Conservation (phyloP, 139 green algal species). For the Limnomonas spitsbergensis region DNA sequence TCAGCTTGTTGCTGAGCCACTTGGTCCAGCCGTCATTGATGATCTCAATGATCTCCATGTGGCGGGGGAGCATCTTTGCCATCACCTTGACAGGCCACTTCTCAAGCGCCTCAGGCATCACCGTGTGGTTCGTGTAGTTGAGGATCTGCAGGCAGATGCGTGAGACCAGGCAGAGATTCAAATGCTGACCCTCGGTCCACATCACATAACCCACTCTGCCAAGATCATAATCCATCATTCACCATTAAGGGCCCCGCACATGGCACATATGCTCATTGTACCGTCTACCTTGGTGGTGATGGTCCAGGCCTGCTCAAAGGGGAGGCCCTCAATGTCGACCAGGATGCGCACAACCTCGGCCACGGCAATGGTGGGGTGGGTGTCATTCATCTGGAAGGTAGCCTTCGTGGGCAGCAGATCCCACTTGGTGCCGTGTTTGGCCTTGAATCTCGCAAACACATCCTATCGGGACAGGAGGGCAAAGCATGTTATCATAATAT, state of each 20-base stretch:
- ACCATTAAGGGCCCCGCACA: too few species aligned
- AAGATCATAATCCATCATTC: not conserved
- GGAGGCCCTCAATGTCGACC: slow-evolving; percentile 88
- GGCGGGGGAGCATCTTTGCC: slow-evolving; percentile 90
- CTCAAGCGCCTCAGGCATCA: slow-evolving; percentile 98
- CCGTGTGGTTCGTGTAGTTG: slow-evolving; percentile 99
- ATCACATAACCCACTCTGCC: too few species aligned
- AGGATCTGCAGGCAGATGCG: slow-evolving; percentile 47
- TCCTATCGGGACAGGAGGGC: too few species aligned
- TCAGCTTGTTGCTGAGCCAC: slow-evolving; percentile 48
- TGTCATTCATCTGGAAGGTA: slow-evolving; percentile 97
- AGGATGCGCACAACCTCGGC: slow-evolving; percentile 96
- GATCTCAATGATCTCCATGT: slow-evolving; percentile 95
- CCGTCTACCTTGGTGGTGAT: slow-evolving; percentile 85
- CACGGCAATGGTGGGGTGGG: slow-evolving; percentile 93
- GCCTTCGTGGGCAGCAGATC: slow-evolving; percentile 82
- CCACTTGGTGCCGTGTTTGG: slow-evolving; percentile 56
- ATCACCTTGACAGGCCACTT: slow-evolving; percentile 92
- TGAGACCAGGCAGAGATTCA: not conserved
- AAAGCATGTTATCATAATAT: too few species aligned
- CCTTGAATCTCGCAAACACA: slow-evolving; percentile 68
- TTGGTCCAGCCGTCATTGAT: slow-evolving; percentile 55
- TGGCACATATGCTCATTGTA: too few species aligned
- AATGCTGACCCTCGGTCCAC: too few species aligned
- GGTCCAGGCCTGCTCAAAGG: slow-evolving; percentile 81